Base-by-base conservation (phyloP, 2,329 filamentous ascomycete genomes). In the Dothideomycetidae sp. region DNA sequence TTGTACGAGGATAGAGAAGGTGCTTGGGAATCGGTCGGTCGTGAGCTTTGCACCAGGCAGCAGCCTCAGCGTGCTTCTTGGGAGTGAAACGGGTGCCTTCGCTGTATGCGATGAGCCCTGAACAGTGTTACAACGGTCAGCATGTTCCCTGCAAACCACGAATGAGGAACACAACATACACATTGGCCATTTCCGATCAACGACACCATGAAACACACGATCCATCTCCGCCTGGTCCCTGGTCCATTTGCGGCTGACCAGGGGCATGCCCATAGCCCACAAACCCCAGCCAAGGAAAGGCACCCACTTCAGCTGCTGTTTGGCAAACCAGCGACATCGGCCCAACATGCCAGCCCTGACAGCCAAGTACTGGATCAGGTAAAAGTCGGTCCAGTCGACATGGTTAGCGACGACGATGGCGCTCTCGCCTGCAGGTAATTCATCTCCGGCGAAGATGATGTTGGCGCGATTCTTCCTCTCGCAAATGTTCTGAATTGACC, bases 91-190 rank as follows among this genome's bases (percentile, higher is more conserved):
- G 64, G 5, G 71, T 75, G n/a, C 67, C 68, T 57, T 78, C 73
- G 48, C 69, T 73, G 60, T 72, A 77, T 48, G 70, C 71, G 46
- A 78, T 66, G 46, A 77, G 67, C 74, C 71, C 71, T 75, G 45
- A 5, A 18, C 12, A 10, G n/a, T 10, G 31, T 12, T 9, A 12
- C 17, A 29, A 28, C n/a, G 29, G 18, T 17, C 32, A 18, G 9
- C 5, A 16, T 15, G 17, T 12, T 29, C 18, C 13, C 14, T 10
- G 16, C 5, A 14, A 33, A 17, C 10, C 9, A 14, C 19, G n/a
- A n/a, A n/a, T n/a, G 26, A 12, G 28, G 5, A 32, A 21, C 18
- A 16, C 30, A 5, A 60, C 67, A 59, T 58, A 75, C 70, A 78
- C 17, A 66, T 72, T 10, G 71, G 71, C 64, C 68, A 73, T 33